Conservation (phyloP, 257 asterid species). For the Fraxinus quadrangulata region DNA sequence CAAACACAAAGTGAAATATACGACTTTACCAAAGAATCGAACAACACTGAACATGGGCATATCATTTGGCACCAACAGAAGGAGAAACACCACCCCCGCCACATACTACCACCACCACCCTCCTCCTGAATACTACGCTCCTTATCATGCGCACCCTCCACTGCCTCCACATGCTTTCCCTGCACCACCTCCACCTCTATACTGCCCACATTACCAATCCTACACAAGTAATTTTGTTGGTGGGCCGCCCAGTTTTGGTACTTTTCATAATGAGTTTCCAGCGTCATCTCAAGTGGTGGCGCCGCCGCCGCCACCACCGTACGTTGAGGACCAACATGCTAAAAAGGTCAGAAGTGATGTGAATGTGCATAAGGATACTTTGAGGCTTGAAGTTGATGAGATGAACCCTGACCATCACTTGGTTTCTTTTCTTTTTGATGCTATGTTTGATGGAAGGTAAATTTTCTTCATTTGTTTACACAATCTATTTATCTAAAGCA, state of each 20-base stretch:
- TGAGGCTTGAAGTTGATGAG: conserved; percentile 55
- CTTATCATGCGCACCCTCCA: conserved; percentile 29
- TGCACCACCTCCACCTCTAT: conserved; percentile 35
- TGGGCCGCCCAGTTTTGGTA: conserved; percentile 50
- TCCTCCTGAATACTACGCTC: conserved; percentile 8
- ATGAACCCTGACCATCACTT: conserved; percentile 46
- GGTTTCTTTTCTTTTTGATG: conserved; percentile 67
- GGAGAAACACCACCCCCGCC: conserved; percentile 44
- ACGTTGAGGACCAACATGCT: conserved; percentile 41
- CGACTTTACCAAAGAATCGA: background rate
- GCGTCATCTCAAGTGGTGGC: conserved; percentile 28
- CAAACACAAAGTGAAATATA: background rate
- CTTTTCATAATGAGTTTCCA: conserved; percentile 4
- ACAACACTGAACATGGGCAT: conserved; percentile 41
- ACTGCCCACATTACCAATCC: conserved; percentile 42
- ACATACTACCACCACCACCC: conserved; percentile 1
- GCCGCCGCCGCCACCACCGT: conserved; percentile 31
- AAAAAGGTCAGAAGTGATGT: conserved; percentile 62
- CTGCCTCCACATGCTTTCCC: conserved; percentile 39
- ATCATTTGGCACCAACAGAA: conserved; percentile 49
- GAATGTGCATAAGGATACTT: conserved; percentile 62
- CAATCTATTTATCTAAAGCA: background rate
- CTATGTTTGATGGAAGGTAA: conserved; percentile 64
- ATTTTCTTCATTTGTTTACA: conserved; percentile 8
- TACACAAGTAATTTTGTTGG: conserved; percentile 45